Conservation (phyloP, 1,284 basidiomycete species). For the Cutaneotrichosporon cavernicola region DNA sequence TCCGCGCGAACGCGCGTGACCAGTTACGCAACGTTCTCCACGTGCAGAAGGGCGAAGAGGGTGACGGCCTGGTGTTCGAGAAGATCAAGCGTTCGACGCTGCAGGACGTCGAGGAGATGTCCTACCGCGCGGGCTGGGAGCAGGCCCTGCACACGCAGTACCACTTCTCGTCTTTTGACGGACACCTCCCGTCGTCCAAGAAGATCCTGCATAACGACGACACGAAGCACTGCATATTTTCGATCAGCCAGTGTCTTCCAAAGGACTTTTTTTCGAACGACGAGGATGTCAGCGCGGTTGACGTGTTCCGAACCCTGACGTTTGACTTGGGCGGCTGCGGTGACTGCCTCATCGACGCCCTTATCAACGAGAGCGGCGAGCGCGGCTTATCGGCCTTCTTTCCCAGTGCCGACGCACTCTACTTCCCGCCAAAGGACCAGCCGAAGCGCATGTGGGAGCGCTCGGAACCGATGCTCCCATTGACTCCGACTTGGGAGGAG, state of each 20-base stretch:
- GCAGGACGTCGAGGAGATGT: conserved; percentile 27
- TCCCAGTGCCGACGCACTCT: conserved; percentile 30
- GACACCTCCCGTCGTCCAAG: conserved; percentile 28
- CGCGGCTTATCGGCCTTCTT: conserved; percentile 49
- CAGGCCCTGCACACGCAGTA: conserved; percentile 30
- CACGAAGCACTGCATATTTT: conserved; percentile 29
- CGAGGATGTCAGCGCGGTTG: conserved; percentile 23
- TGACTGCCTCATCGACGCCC: conserved; percentile 48
- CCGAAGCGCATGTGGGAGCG: conserved; percentile 28
- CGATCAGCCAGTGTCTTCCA: conserved; percentile 38
- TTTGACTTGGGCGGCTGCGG: conserved; percentile 46
- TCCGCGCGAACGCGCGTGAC: conserved; percentile 30
- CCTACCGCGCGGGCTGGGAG: conserved; percentile 33
- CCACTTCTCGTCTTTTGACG: conserved; percentile 27
- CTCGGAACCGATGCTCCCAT: conserved; percentile 38
- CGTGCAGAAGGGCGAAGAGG: conserved; percentile 19
- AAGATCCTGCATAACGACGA: not conserved
- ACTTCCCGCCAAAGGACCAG: conserved; percentile 20
- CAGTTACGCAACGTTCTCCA: conserved; percentile 31
- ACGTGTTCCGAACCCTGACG: conserved; percentile 42
- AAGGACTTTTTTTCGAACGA: conserved; percentile 30
- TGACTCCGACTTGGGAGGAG: conserved; percentile 32
- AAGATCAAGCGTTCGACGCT: conserved; percentile 31
- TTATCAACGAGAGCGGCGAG: conserved; percentile 42
- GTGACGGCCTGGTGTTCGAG: conserved; percentile 15